phyloP scores from a whole-genome alignment of 352 stramenopile genomes.

The Pythium dissimile region DNA sequence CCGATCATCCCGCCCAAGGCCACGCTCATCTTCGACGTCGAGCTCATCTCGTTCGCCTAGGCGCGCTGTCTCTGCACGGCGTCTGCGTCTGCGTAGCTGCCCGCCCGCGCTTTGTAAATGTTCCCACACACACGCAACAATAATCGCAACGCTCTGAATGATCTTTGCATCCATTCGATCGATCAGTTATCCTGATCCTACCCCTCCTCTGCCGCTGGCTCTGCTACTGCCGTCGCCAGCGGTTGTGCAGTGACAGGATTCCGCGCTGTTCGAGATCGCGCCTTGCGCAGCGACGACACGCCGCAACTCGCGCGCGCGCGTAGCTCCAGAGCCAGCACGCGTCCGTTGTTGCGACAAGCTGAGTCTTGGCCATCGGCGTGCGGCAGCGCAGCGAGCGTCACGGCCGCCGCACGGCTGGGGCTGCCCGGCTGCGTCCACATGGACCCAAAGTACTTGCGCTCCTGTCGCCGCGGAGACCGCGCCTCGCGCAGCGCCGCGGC shows the following conservation, averaged over 20 bases:
- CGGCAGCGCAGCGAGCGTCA: neutral
- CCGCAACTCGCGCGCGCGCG: neutral
- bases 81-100: no score
- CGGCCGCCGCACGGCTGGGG: neutral
- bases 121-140: no score
- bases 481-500: conserved; percentile 23
- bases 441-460: conserved; percentile 59
- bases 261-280: neutral
- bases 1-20: conserved; percentile 90
- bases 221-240: neutral
- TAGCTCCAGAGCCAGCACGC: conserved; percentile 7
- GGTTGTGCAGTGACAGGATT: neutral
- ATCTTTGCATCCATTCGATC: neutral
- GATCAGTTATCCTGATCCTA: neutral
- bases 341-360: conserved; percentile 3
- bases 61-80: neutral
- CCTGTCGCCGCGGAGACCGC: conserved; percentile 28
- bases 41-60: conserved; percentile 82
- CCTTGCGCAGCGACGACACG: neutral
- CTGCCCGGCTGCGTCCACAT: conserved; percentile 45
- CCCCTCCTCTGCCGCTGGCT: neutral
- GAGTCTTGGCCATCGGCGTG: neutral
- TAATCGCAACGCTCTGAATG: neutral
- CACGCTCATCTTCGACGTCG: conserved; percentile 92
- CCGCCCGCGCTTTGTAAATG: no score